Base-by-base conservation (phyloP, 352 stramenopile species). In the Phytophthora boehmeriae region DNA sequence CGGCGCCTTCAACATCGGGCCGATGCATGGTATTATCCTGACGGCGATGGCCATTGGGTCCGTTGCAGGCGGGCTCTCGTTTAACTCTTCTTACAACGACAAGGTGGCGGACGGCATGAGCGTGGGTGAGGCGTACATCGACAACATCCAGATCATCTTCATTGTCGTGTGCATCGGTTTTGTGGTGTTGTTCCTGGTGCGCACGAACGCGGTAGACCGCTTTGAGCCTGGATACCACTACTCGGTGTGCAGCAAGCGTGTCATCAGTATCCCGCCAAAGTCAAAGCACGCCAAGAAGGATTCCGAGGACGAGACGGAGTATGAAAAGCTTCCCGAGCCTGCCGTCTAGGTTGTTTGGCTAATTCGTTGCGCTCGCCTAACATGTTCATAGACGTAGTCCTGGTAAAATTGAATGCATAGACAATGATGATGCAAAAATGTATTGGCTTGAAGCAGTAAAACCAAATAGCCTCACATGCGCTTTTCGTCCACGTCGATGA, bases 121-220 rank as follows among this genome's bases (percentile, higher is more conserved):
- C 2, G 50, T 73, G 8, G 54, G 68, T 14, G 76, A 90, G 57
- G 83, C 82, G 8, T 93, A 90, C 73, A 86, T 90, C 49, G 45
- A 70, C 63, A 91, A 89, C 66, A 82, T 91, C 73, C 53, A 93
- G 56, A 77, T 77, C 63, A 92, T 93, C 59, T 76, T 93, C 36
- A 39, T 86, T 10, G 48, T 90, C 16, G 60, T 91, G 9, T 68
- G 84, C 50, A 71, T 90, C 50, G 82, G 80, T 36, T 86, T 83
- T 25, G 63, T 76, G 10, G 59, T 85, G 54, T 59, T 89, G 52
- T 86, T 92, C 62, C 44, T 83, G 36, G 77, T 93, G 47, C 82
- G 84, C 51, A 93, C 82, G 20, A 78, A 89, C 60, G 80, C 75
- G 5, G 54, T 63, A 30, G 82, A 92, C 71, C 84, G 84, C 32